These are phyloP conservation scores for Emmonsia crescens DNA, from an alignment of 2,329 filamentous ascomycete genomes.

Conservation along the genomic window DNA sequence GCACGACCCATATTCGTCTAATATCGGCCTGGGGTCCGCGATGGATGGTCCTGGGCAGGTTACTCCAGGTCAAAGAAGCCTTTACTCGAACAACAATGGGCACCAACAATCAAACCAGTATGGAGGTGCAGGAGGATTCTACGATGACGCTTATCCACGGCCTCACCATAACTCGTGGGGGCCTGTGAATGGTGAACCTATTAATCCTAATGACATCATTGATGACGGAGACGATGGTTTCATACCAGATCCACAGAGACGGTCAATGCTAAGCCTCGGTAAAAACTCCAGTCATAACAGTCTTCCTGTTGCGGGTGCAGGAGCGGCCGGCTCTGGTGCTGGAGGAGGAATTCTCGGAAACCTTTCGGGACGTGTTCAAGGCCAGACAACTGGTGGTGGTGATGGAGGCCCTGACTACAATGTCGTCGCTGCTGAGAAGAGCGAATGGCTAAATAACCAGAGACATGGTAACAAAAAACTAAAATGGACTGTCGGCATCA, in stretches of 20 bases:
- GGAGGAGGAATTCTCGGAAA: conserved; percentile 35
- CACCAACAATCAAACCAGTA: conserved; percentile 23
- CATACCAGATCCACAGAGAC: conserved; percentile 43
- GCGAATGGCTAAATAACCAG: conserved; percentile 52
- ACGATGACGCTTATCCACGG: conserved; percentile 54
- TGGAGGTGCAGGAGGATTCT: conserved; percentile 29
- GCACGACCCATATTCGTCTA: conserved; percentile 32
- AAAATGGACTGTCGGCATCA: conserved; percentile 56
- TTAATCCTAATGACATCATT: conserved; percentile 69
- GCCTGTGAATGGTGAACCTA: conserved; percentile 41
- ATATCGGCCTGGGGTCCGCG: conserved; percentile 24
- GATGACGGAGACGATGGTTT: conserved; percentile 86
- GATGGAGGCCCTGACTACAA: conserved; percentile 43
- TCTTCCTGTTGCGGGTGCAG: conserved; percentile 20
- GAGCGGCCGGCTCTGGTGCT: conserved; percentile 29
- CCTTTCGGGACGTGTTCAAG: conserved; percentile 30
- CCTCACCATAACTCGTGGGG: conserved; percentile 44
- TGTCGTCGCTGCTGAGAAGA: conserved; percentile 52
- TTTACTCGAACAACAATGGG: conserved; percentile 31
- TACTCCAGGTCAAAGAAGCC: conserved; percentile 25
- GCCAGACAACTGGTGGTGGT: conserved; percentile 26
- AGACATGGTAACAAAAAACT: conserved; percentile 53
- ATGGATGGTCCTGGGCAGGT: conserved; percentile 23
- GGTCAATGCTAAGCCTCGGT: conserved; percentile 50
- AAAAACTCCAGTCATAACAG: conserved; percentile 29